Base-by-base conservation (phyloP, 2,329 filamentous ascomycete species). In the Beauveria brongniartii region DNA sequence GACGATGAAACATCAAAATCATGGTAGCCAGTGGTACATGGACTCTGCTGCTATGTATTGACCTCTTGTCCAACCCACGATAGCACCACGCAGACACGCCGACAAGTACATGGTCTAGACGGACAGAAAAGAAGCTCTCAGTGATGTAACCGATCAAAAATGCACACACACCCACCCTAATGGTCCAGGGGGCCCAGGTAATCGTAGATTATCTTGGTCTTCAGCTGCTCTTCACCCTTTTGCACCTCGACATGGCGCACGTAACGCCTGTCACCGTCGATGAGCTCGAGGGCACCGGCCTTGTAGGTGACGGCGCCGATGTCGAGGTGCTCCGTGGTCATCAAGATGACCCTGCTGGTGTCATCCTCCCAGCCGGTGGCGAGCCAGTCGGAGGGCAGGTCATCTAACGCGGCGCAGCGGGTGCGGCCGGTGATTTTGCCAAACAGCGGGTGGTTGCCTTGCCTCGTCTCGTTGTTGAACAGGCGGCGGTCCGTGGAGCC, bases 361-460 rank as follows among this genome's bases (percentile, higher is more conserved):
- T n/a, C 16, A 2, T 34, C 48, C 48, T 51, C 48, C 48, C 43
- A 46, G 18, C 43, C 43, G 8, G 12, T 46, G 8, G 43, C 43
- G 22, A 64, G 63, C 52, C 52, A 64, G 47, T 61, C 57, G 22
- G 59, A 59, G n/a, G 58, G 40, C 9, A 64, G 48, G 46, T 63
- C 63, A 5, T n/a, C 46, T 14, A 59, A 28, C 41, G 54, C 52
- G 40, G 58, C 44, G 58, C 58, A 63, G 48, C 56, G 51, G 44
- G 57, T 52, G 51, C 59, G 58, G 54, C 56, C 61, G 47, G 50
- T 58, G 48, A 62, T 62, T 26, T 62, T 64, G 53, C 63, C 63
- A 18, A 64, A 64, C 24, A 64, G 14, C 22, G 63, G 63, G 55
- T 64, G 63, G 52, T 59, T 63, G 30, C 57, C 40, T 1, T 64